These are phyloP conservation scores for Clathrus columnatus DNA, from an alignment of 768 basidiomycete species.

Conservation along the genomic window DNA sequence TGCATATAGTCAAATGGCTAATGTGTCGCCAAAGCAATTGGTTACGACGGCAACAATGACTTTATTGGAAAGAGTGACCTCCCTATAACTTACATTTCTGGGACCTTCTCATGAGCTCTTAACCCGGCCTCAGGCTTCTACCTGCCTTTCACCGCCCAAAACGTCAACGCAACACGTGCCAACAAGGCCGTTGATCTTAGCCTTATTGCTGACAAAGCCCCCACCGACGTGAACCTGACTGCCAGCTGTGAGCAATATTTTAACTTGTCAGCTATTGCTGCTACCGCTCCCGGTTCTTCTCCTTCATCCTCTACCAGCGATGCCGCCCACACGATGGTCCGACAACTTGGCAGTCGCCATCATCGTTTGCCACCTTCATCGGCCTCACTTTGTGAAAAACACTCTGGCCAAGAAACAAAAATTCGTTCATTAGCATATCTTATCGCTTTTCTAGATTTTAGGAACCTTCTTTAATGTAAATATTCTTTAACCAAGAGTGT, in stretches of 20 bases:
- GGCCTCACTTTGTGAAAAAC: too few relatives aligned
- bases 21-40: constrained; percentile 38
- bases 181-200: constrained; percentile 29
- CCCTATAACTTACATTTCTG: constrained; percentile 34
- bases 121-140: constrained; percentile 28
- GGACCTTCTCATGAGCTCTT: constrained; percentile 35
- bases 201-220: constrained; percentile 26
- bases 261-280: background rate
- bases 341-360: background rate
- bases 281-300: background rate
- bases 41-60: constrained; percentile 33
- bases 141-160: constrained; percentile 38
- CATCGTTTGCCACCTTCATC: too few relatives aligned
- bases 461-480: too few relatives aligned
- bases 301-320: background rate
- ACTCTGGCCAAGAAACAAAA: too few relatives aligned
- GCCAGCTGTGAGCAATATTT: constrained; percentile 10
- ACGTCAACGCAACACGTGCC: constrained; percentile 29
- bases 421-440: too few relatives aligned
- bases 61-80: constrained; percentile 17
- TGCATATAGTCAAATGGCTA: constrained; percentile 32
- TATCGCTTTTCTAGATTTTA: too few relatives aligned
- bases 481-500: too few relatives aligned
- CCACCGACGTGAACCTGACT: constrained; percentile 35
- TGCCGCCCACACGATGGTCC: background rate